Conservation (phyloP, 108 stramenopile genomes). For the Bacterosira constricta region DNA sequence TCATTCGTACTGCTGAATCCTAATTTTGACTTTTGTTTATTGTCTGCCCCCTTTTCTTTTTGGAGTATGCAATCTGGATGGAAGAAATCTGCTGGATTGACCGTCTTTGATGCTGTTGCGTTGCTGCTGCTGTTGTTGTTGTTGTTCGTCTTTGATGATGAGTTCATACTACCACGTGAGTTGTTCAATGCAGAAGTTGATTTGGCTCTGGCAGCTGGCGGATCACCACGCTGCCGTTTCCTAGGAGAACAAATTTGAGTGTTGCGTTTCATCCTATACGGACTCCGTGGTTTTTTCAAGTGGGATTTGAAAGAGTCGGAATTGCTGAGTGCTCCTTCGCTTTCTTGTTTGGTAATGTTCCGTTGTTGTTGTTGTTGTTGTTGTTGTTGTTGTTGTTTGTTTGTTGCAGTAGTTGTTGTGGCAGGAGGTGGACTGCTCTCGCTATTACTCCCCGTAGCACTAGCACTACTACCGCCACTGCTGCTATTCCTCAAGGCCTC, state of each 20-base stretch:
- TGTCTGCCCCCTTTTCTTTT: slow-evolving; percentile 37
- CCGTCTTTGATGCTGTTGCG: background rate
- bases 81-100: slow-evolving; percentile 36
- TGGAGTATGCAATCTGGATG: slow-evolving; percentile 31
- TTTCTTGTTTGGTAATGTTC: too few relatives aligned
- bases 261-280: background rate
- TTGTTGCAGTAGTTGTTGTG: too few relatives aligned
- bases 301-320: too few relatives aligned
- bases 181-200: background rate
- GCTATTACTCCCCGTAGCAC: too few relatives aligned
- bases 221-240: background rate
- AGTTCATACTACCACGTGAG: background rate
- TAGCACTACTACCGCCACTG: background rate
- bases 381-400: too few relatives aligned
- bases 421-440: too few relatives aligned
- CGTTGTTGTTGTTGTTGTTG: too few relatives aligned
- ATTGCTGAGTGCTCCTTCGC: too few relatives aligned
- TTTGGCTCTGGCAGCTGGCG: too few relatives aligned
- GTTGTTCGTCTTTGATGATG: background rate
- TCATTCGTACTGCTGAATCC: background rate
- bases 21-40: slow-evolving; percentile 1
- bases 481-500: slow-evolving; percentile 17
- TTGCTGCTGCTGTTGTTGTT: background rate
- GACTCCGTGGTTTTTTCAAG: too few relatives aligned
- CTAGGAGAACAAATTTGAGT: too few relatives aligned